Evolutionary conservation across 257 asterid species (phyloP).

Genomic region (Ballota nigra): DNA sequence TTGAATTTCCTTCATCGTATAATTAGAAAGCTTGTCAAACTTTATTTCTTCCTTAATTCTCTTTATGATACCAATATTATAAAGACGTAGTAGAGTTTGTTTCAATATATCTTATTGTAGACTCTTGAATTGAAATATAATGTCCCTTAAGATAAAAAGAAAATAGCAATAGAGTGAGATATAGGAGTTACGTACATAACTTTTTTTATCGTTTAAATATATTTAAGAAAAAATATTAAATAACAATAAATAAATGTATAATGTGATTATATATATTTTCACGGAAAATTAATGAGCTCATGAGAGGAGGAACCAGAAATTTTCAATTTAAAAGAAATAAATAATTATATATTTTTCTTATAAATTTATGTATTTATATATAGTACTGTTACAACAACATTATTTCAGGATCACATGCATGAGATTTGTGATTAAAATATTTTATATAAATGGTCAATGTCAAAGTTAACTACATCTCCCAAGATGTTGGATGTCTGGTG

Average conservation of each 20-base stretch:
- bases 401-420: background rate
- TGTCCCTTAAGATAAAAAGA: background rate
- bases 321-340: too few species aligned
- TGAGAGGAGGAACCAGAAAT: too few species aligned
- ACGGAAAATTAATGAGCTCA: too few species aligned
- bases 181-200: too few species aligned
- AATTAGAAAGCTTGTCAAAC: background rate
- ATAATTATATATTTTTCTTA: too few species aligned
- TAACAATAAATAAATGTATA: too few species aligned
- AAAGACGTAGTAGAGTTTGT: background rate
- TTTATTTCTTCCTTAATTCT: background rate
- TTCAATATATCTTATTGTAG: background rate
- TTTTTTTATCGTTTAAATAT: too few species aligned
- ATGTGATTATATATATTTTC: too few species aligned
- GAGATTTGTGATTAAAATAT: background rate
- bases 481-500: slow-evolving; percentile 26
- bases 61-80: background rate
- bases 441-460: slow-evolving; percentile 13
- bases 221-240: too few species aligned
- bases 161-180: too few species aligned
- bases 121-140: background rate
- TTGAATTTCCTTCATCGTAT: background rate
- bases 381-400: too few species aligned
- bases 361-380: too few species aligned
- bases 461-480: slow-evolving; percentile 24